Percentiles rank a stretch among this genome's conserved stretches.
These are phyloP conservation scores for Rhizopus delemar DNA, from an alignment of 371 early-diverging fungal species.

Conservation along the genomic window DNA sequence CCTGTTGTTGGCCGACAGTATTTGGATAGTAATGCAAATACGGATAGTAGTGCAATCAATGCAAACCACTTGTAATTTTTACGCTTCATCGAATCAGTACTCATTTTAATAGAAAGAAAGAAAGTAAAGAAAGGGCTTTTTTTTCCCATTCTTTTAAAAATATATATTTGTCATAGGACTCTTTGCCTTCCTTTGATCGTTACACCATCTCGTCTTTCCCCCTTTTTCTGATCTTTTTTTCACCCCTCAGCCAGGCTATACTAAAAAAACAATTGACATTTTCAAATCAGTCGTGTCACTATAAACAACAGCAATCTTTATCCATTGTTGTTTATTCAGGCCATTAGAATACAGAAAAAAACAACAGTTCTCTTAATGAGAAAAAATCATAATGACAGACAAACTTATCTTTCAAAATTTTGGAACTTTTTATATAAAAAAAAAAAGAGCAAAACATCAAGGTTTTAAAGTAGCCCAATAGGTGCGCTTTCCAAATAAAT, in stretches of 20 bases:
- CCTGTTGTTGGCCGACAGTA: constrained; percentile 11
- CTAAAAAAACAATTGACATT: not conserved
- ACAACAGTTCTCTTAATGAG: no score
- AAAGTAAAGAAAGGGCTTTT: constrained; percentile 6
- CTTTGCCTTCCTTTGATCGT: not conserved
- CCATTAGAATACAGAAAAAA: no score
- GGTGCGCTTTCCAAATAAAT: no score
- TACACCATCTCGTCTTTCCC: not conserved
- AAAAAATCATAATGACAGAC: no score
- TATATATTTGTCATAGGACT: not conserved
- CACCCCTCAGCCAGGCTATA: no score
- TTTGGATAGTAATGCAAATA: constrained; percentile 12
- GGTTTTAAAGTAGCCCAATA: no score
- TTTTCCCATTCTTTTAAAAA: no score
- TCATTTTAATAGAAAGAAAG: constrained; percentile 11
- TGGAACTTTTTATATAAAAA: no score
- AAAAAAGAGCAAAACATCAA: no score
- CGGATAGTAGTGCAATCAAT: constrained; percentile 13
- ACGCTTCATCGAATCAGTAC: constrained; percentile 21
- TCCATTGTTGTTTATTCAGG: not conserved
- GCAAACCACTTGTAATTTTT: constrained; percentile 19
- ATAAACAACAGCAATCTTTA: not conserved
- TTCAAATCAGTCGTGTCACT: not conserved
- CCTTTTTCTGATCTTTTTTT: not conserved
- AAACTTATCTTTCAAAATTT: no score